phyloP scores from a whole-genome alignment of 2,329 filamentous ascomycete species.

The Coniochaeta sp. region DNA sequence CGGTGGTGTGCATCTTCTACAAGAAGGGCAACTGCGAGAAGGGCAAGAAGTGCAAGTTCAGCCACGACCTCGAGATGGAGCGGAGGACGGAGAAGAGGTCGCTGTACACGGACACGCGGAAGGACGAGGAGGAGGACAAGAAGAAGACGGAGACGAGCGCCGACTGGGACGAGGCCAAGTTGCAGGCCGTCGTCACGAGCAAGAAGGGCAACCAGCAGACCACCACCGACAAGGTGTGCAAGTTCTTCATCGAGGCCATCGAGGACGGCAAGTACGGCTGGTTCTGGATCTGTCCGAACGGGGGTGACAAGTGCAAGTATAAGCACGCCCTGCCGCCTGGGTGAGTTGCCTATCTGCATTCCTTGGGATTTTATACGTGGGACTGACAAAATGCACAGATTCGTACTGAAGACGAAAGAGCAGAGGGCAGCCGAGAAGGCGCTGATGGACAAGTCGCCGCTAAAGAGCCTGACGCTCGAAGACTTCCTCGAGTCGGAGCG shows the following conservation, averaged over 20 bases:
- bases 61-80: slow-evolving; percentile 82
- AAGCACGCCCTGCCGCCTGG: slow-evolving; percentile 91
- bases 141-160: slow-evolving; percentile 92
- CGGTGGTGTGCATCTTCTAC: slow-evolving; percentile 90
- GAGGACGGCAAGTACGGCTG: slow-evolving; percentile 98
- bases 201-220: slow-evolving; percentile 98
- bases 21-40: slow-evolving; percentile 98
- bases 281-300: slow-evolving; percentile 98
- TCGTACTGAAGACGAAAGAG: slow-evolving; percentile 95
- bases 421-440: slow-evolving; percentile 94
- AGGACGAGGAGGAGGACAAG: slow-evolving; percentile 55
- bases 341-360: slow-evolving; percentile 55
- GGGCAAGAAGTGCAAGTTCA: slow-evolving; percentile 96
- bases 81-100: slow-evolving; percentile 89
- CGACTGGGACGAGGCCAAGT: slow-evolving; percentile 96
- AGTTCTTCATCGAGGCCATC: slow-evolving; percentile 93
- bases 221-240: slow-evolving; percentile 97
- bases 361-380: no score
- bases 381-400: slow-evolving; percentile 42
- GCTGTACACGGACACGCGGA: slow-evolving; percentile 76
- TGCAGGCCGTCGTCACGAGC: slow-evolving; percentile 81
- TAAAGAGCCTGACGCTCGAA: slow-evolving; percentile 91
- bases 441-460: slow-evolving; percentile 86
- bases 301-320: slow-evolving; percentile 97
- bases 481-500: slow-evolving; percentile 96